Percentiles rank a stretch among this genome's conserved stretches.
Conservation (phyloP, 805 yeast genomes). For the Yarrowia osloensis region DNA sequence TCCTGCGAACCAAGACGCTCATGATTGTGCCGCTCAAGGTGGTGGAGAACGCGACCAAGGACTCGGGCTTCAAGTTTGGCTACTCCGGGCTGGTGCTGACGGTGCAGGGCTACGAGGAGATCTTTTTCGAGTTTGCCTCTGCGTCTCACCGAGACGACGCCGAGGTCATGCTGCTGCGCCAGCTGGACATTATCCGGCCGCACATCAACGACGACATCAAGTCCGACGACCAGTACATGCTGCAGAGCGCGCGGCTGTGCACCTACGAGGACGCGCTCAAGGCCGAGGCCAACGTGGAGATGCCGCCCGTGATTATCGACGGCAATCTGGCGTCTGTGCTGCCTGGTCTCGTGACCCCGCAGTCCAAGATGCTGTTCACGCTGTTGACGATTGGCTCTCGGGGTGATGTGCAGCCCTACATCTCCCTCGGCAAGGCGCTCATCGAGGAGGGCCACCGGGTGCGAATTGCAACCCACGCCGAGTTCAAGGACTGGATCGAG, state of each 20-base stretch:
- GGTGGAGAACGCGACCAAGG: constrained; percentile 67
- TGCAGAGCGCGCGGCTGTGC: constrained; percentile 61
- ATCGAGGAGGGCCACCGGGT: constrained; percentile 80
- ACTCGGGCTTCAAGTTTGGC: constrained; percentile 65
- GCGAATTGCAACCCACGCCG: constrained; percentile 81
- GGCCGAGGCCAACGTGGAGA: constrained; percentile 32
- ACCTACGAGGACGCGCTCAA: constrained; percentile 65
- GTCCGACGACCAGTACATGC: constrained; percentile 31
- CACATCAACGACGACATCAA: constrained; percentile 15
- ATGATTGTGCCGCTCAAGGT: constrained; percentile 81
- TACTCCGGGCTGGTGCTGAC: constrained; percentile 71
- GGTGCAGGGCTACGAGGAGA: constrained; percentile 72
- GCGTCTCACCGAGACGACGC: constrained; percentile 64
- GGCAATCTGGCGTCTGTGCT: constrained; percentile 12
- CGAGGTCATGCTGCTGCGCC: constrained; percentile 51
- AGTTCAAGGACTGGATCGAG: constrained; percentile 75
- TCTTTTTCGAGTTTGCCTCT: constrained; percentile 65
- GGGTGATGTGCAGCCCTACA: constrained; percentile 96
- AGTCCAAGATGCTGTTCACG: constrained; percentile 52
- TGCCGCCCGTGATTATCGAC: constrained; percentile 33
- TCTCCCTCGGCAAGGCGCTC: constrained; percentile 82
- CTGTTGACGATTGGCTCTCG: constrained; percentile 89
- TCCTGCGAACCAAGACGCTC: constrained; percentile 69
- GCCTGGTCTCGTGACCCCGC: constrained; percentile 3
- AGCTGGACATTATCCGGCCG: constrained; percentile 46